Base-by-base conservation (phyloP, 805 yeast genomes). In the Hagleromyces aurorensis region DNA sequence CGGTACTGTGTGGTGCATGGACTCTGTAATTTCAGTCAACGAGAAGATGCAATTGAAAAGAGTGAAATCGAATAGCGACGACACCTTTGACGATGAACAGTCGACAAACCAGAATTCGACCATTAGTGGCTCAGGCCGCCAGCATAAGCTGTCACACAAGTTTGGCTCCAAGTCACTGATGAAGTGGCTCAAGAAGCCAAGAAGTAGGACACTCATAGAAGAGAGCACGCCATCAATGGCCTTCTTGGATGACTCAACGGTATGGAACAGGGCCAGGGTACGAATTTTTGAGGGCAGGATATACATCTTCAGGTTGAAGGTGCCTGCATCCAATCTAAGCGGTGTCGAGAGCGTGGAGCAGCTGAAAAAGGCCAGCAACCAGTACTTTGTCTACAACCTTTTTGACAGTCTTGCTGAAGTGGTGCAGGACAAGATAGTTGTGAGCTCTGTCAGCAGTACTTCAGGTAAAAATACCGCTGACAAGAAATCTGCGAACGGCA, bases 381-480 rank as follows among this genome's bases (percentile, higher is more conserved):
- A 33, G 5, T 48, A 34, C 31, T 34, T 34, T 9, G 48, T 48
- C 15, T 41, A 41, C 25, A 50, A 48, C 15, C 31, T 55, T 2
- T 45, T 45, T 23, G 58, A 53, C 23, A 42, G 48, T 6, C 13
- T 44, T 7, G 57, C 57, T 2, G 43, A 44, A 4, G 13, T 46
- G 12, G 42, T 49, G 8, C 57, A 52, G 28, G 57, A 49, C 6
- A 51, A 48, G 32, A 40, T 53, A 16, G 43, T 53, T 7, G 41
- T 44, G 7, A 27, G 33, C 13, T 24, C 32, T 7, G 22, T 33
- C 7, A 25, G 30, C 5, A 11, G 24, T 14, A 17, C 16, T n/a
- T 13, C 19, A 13, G 22, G 26, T 14, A 25, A 18, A 13, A 17
- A 12, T 6, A 17, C 13, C 6, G 23, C 27, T 17, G 27, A 18